Conservation (phyloP, 495 filamentous ascomycete genomes). For the Venustampulla echinocandica region DNA sequence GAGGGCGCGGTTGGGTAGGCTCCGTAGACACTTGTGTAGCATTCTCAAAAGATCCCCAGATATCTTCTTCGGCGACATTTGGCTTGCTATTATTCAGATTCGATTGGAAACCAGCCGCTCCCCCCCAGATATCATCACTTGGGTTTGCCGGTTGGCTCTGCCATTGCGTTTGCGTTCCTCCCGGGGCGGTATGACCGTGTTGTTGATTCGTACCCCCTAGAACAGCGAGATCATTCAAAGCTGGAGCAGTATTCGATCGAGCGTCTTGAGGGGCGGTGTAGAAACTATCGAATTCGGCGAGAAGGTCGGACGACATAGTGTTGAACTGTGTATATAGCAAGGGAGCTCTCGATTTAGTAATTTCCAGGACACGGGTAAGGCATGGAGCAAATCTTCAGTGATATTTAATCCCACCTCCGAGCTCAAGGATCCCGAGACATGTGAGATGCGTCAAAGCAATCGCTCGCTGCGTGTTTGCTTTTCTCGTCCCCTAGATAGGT, state of each 20-base stretch:
- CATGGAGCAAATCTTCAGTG: not conserved
- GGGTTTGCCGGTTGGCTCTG: not conserved
- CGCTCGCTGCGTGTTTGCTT: no score
- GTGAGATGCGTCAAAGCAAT: no score
- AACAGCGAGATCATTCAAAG: slow-evolving; percentile 19
- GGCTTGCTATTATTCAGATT: slow-evolving; percentile 1
- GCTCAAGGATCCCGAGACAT: no score
- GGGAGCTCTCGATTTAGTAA: not conserved
- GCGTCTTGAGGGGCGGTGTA: slow-evolving; percentile 14
- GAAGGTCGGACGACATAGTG: slow-evolving; percentile 66
- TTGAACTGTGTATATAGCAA: not conserved
- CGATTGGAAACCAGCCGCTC: slow-evolving; percentile 6
- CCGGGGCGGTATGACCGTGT: not conserved
- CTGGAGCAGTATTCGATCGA: slow-evolving; percentile 3
- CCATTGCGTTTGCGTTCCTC: slow-evolving; percentile 4
- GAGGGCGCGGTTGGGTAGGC: not conserved
- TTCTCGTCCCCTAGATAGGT: no score
- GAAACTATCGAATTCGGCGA: slow-evolving; percentile 56
- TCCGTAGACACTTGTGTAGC: not conserved
- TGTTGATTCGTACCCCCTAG: slow-evolving; percentile 3
- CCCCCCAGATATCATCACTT: slow-evolving; percentile 20
- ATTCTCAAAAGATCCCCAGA: slow-evolving; percentile 21
- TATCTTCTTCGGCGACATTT: slow-evolving; percentile 9
- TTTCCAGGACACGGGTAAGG: not conserved
- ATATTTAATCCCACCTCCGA: no score